Evolutionary conservation across 1,139 yeast species (phyloP).

Genomic region (Suhomyces panamericanus): DNA sequence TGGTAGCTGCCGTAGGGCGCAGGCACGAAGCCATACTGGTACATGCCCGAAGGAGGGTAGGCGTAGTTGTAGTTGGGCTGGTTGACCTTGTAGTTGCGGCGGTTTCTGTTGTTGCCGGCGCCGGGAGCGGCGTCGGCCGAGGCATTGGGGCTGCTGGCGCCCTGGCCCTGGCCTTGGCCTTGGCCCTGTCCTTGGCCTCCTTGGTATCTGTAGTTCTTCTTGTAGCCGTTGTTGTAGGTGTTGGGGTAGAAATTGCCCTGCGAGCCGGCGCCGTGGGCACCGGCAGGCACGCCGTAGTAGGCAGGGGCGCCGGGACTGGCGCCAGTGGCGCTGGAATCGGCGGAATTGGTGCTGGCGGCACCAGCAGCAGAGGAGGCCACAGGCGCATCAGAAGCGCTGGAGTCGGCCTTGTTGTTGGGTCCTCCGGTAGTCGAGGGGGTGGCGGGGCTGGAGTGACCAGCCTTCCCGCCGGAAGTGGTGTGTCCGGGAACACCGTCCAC

Average conservation of each 20-base stretch:
- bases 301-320: constrained; percentile 1
- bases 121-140: constrained; percentile 4
- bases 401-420: constrained; percentile 4
- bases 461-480: constrained; percentile 10
- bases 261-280: constrained; percentile 10
- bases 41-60: constrained; percentile 18
- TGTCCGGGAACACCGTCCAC: constrained; percentile 14
- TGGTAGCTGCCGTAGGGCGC: constrained; percentile 18
- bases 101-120: constrained; percentile 12
- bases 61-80: constrained; percentile 18
- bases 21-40: constrained; percentile 18
- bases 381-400: neutral
- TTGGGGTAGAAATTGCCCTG: constrained; percentile 8
- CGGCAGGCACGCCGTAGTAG: constrained; percentile 3
- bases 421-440: constrained; percentile 7
- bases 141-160: neutral
- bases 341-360: constrained; percentile 13
- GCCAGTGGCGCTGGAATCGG: constrained; percentile 8
- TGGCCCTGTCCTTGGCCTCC: constrained; percentile 4
- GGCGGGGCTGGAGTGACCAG: constrained; percentile 4
- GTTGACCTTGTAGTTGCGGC: constrained; percentile 13
- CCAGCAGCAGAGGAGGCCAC: neutral
- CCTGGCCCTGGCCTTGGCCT: constrained; percentile 1
- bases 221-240: constrained; percentile 12
- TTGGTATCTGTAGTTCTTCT: constrained; percentile 9